Conservation (phyloP, 345 rosid species). For the Isatis tinctoria region DNA sequence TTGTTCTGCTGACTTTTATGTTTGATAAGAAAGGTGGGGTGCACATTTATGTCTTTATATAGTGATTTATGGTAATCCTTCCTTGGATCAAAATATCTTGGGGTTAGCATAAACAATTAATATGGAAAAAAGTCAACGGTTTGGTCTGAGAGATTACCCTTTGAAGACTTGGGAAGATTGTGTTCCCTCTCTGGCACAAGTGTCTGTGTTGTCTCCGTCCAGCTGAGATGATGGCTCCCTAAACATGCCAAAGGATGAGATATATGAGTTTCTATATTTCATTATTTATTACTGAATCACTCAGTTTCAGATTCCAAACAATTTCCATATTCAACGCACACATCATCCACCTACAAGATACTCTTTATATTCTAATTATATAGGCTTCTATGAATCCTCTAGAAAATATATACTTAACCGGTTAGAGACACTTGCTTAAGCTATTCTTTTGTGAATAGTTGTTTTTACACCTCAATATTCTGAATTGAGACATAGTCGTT, state of each 20-base stretch:
- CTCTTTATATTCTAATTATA: no score
- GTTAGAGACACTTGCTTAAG: no score
- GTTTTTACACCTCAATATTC: no score
- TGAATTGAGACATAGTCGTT: no score
- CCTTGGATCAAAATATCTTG: constrained; percentile 11
- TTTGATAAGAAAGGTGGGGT: constrained; percentile 27
- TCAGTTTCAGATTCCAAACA: constrained; percentile 21
- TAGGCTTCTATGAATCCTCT: no score
- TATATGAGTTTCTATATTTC: neutral
- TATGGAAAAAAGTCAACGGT: constrained; percentile 27
- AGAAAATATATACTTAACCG: no score
- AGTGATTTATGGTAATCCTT: constrained; percentile 22
- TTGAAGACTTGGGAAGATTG: constrained; percentile 33
- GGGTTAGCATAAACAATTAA: constrained; percentile 13
- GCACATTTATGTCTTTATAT: constrained; percentile 24
- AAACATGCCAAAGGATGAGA: constrained; percentile 30
- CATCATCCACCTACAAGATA: neutral
- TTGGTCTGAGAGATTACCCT: constrained; percentile 32
- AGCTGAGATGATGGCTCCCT: constrained; percentile 29
- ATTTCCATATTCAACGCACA: constrained; percentile 10
- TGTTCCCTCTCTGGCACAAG: constrained; percentile 35
- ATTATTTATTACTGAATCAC: constrained; percentile 13
- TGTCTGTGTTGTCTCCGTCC: constrained; percentile 20
- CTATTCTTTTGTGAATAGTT: no score
- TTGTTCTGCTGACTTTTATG: constrained; percentile 25